phyloP scores from a whole-genome alignment of 345 rosid species.

The Eucalyptus marginata region DNA sequence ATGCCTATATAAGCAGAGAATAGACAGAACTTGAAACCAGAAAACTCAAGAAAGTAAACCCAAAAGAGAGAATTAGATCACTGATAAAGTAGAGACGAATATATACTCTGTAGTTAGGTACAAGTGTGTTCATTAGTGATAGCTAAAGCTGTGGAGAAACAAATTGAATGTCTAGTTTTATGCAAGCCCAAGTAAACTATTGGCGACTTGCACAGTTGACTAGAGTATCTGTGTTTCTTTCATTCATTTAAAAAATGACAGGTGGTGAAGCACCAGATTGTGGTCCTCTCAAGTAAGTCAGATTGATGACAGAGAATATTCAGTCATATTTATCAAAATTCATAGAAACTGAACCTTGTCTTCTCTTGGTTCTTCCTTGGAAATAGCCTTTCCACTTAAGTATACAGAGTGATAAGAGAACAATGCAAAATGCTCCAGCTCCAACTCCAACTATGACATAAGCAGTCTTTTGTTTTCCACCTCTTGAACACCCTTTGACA shows the following conservation, averaged over 20 bases:
- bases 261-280: neutral
- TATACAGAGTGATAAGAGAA: slow-evolving; percentile 7
- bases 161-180: neutral
- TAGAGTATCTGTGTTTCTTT: neutral
- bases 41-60: neutral
- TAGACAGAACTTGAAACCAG: neutral
- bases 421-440: slow-evolving; percentile 5
- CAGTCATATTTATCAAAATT: neutral
- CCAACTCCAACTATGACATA: slow-evolving; percentile 7
- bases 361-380: neutral
- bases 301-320: neutral
- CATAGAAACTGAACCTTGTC: slow-evolving; percentile 2
- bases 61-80: neutral
- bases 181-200: neutral
- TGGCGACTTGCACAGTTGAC: neutral
- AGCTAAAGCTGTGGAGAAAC: neutral
- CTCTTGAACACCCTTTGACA: slow-evolving; percentile 4
- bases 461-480: neutral
- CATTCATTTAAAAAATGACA: neutral
- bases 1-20: neutral
- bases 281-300: neutral
- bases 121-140: neutral
- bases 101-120: neutral
- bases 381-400: slow-evolving; percentile 23
- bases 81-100: neutral